Evolutionary conservation across 805 yeast species (phyloP).

Genomic region (Brettanomyces nanus): DNA sequence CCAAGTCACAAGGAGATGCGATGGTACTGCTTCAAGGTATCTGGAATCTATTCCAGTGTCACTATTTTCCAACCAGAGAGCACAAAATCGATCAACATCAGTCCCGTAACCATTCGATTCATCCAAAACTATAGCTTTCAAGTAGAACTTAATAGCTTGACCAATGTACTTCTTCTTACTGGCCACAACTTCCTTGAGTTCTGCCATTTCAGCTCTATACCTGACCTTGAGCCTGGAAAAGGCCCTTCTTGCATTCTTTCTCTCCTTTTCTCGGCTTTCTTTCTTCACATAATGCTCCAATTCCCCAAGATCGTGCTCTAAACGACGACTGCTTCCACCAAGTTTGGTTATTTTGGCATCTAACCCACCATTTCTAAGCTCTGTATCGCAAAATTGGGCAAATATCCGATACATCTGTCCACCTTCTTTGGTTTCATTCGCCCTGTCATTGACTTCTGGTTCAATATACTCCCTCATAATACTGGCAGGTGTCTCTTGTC

Average conservation of each 20-base stretch:
- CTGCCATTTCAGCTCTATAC: slow-evolving; percentile 36
- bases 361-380: slow-evolving; percentile 37
- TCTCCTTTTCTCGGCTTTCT: slow-evolving; percentile 19
- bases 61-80: slow-evolving; percentile 67
- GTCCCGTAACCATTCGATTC: slow-evolving; percentile 30
- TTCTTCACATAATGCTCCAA: slow-evolving; percentile 36
- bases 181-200: slow-evolving; percentile 30
- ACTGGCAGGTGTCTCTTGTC: slow-evolving; percentile 54
- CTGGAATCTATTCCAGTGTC: slow-evolving; percentile 24
- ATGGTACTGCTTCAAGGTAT: slow-evolving; percentile 39
- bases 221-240: slow-evolving; percentile 38
- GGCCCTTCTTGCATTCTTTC: slow-evolving; percentile 36
- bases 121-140: slow-evolving; percentile 39
- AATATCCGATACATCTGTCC: slow-evolving; percentile 40
- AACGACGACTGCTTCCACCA: slow-evolving; percentile 19
- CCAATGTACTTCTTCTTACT: slow-evolving; percentile 32
- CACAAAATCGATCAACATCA: slow-evolving; percentile 67
- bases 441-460: slow-evolving; percentile 28
- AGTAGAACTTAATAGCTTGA: slow-evolving; percentile 51
- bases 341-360: slow-evolving; percentile 38
- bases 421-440: slow-evolving; percentile 14
- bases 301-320: slow-evolving; percentile 40
- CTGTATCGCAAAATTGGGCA: slow-evolving; percentile 69
- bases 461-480: slow-evolving; percentile 52
- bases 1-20: slow-evolving; percentile 68